A percentile compares a stretch with the other conserved stretches of the same genome.
These are phyloP conservation scores for Cladobotryum protrusum DNA, from an alignment of 2,329 filamentous ascomycete genomes.

Conservation along the genomic window DNA sequence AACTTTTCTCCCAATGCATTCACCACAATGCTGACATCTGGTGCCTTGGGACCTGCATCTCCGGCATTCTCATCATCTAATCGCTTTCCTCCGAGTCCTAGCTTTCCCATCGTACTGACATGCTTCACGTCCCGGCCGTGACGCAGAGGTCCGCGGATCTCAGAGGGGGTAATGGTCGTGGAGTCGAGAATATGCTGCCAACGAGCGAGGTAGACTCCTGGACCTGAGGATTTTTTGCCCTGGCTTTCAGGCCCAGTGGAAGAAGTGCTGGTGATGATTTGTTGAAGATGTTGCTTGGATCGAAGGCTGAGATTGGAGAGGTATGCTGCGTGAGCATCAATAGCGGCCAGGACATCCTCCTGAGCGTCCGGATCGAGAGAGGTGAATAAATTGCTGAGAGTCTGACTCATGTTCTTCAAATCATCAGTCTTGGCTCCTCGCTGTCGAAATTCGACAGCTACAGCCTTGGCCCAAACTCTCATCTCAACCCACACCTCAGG, in stretches of 20 bases:
- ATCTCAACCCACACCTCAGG: constrained; percentile 58
- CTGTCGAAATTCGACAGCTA: constrained; percentile 49
- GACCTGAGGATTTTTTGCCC: constrained; percentile 41
- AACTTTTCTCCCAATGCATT: constrained; percentile 36
- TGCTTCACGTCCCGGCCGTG: constrained; percentile 46
- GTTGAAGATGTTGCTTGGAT: constrained; percentile 50
- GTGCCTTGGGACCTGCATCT: constrained; percentile 8
- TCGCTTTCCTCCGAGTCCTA: constrained; percentile 25
- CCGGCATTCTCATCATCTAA: constrained; percentile 6
- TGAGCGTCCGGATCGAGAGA: constrained; percentile 43
- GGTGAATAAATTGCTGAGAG: constrained; percentile 37
- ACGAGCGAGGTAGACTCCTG: constrained; percentile 64
- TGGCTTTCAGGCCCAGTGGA: constrained; percentile 6
- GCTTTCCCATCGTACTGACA: constrained; percentile 37
- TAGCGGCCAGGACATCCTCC: constrained; percentile 38
- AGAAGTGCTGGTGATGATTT: constrained; percentile 42
- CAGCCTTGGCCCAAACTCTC: constrained; percentile 53
- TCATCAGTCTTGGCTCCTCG: constrained; percentile 30
- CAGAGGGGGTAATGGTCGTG: constrained; percentile 60
- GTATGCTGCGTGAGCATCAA: constrained; percentile 57
- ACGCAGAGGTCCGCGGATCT: constrained; percentile 39
- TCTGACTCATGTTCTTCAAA: constrained; percentile 32
- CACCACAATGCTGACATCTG: constrained; percentile 26
- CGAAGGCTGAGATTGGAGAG: constrained; percentile 48
- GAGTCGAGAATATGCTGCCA: constrained; percentile 68